A percentile compares a stretch with the other conserved stretches of the same genome.
Conservation (phyloP, 345 rosid genomes). For the Excoecaria cochinchinensis region DNA sequence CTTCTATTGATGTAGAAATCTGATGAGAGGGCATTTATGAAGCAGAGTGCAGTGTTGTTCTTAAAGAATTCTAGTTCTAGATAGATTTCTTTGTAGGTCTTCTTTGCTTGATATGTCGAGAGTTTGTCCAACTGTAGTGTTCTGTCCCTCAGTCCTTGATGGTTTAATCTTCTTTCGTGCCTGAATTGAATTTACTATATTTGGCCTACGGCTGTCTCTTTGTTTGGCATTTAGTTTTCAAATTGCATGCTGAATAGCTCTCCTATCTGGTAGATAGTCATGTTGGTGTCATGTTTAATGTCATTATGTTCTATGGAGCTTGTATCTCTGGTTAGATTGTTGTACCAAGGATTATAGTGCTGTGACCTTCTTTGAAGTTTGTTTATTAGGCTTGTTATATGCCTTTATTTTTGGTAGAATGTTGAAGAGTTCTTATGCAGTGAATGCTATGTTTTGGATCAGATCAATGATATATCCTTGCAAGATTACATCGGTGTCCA, state of each 20-base stretch:
- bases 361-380: neutral
- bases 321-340: no score
- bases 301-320: no score
- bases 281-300: no score
- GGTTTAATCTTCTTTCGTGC: no score
- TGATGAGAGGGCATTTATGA: no score
- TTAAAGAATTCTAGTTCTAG: neutral
- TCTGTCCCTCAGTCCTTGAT: neutral
- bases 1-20: no score
- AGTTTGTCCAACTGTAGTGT: neutral
- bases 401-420: neutral
- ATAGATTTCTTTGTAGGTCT: neutral
- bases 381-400: neutral
- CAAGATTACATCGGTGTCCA: constrained; percentile 71
- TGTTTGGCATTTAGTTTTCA: no score
- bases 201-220: no score
- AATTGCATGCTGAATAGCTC: no score
- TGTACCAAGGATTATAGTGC: neutral
- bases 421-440: neutral
- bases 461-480: constrained; percentile 76
- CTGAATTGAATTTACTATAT: no score
- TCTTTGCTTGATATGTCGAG: neutral
- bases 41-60: no score
- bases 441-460: neutral
- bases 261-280: no score